Conservation (phyloP, 371 early-diverging fungal genomes). For the Dichotomocladium elegans region DNA sequence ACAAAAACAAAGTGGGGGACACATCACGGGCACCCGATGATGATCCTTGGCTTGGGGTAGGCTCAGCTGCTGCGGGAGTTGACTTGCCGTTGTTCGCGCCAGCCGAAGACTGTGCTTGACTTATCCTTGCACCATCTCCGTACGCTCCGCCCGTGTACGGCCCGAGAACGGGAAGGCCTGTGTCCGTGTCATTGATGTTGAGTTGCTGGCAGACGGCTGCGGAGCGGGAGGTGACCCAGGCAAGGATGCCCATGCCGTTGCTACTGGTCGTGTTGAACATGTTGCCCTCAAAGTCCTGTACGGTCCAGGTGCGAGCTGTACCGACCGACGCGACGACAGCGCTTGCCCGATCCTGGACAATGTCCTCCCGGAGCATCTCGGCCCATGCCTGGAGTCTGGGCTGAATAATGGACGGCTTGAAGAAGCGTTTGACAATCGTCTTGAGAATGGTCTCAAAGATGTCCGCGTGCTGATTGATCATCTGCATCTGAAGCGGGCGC, state of each 20-base stretch:
- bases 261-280: slow-evolving; percentile 21
- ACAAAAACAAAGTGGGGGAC: slow-evolving; percentile 6
- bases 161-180: slow-evolving; percentile 25
- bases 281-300: slow-evolving; percentile 40
- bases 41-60: neutral
- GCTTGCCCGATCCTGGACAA: slow-evolving; percentile 44
- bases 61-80: no score
- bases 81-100: neutral
- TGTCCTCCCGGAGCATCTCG: slow-evolving; percentile 48
- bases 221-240: slow-evolving; percentile 30
- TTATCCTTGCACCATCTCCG: slow-evolving; percentile 5
- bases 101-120: neutral
- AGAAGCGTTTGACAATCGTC: slow-evolving; percentile 50
- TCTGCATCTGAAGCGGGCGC: slow-evolving; percentile 32
- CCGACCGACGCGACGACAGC: slow-evolving; percentile 43
- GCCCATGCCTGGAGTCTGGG: slow-evolving; percentile 49
- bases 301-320: slow-evolving; percentile 27
- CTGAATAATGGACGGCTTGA: slow-evolving; percentile 45
- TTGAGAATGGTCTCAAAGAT: slow-evolving; percentile 46
- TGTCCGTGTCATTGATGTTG: slow-evolving; percentile 32
- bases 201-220: slow-evolving; percentile 28
- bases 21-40: neutral
- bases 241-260: slow-evolving; percentile 17
- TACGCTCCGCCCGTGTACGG: neutral
- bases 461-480: slow-evolving; percentile 32